Base-by-base conservation (phyloP, 306 rosid genomes). In the Malus sylvestris region DNA sequence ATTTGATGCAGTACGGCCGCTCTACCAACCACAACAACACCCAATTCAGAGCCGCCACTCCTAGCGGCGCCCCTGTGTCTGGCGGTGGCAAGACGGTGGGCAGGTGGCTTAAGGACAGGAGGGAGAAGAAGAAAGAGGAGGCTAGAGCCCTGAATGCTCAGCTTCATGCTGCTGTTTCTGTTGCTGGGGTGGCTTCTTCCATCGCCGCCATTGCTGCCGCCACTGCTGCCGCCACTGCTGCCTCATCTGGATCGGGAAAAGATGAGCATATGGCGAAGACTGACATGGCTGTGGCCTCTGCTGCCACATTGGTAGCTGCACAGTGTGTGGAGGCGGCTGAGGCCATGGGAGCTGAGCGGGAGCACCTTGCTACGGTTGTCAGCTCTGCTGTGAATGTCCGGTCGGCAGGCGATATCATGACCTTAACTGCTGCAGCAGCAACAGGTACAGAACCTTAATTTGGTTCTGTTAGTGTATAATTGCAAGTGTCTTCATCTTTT, bases 281-380 rank as follows among this genome's bases (percentile, higher is more conserved):
- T 0, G 93, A 96, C 75, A 83, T 88, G 81, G 99, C 99, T 0
- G 91, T 96, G 64, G 99, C 98, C 2, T 92, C 99, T 7, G 99
- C 99, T 0, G 98, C 99, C 1, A 96, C 98, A 0, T 58, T 96
- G 45, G 98, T 96, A 1, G 99, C 99, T 0, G 96, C 99, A 4
- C 99, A 96, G 67, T 96, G 99, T 14, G 98, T 92, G 1, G 99
- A 96, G 85, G 93, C 91, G 0, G 99, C 99, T 0, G 99, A 96
- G 79, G 93, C 93, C 1, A 51, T 96, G 88, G 99, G 99, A 0
- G 99, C 97, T 0, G 98, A 96, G 59, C 88, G 97, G 1, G 98
- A 96, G 5, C 96, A 96, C 73, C 97, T 92, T 1, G 85, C 97
- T 0, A 67, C 96, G 2, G 96, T 92, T 19, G 90, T 96, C 11